Evolutionary conservation across 768 basidiomycete species (phyloP).

Genomic region (Gymnopilus junonius): DNA sequence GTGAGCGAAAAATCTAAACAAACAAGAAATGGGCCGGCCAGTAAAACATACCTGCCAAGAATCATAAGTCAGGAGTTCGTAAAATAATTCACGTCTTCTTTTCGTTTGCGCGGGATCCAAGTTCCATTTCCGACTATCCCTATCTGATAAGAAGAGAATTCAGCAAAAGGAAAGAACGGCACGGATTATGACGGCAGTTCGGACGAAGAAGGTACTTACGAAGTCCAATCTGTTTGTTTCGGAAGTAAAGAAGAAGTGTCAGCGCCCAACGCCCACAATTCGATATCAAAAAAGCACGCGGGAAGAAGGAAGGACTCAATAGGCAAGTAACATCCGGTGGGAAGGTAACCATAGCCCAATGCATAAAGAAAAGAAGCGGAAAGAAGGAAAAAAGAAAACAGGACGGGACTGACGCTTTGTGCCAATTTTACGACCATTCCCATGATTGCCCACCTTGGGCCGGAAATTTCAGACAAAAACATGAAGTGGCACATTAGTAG

Average conservation of each 20-base stretch:
- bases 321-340: background rate
- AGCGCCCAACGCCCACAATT: slow-evolving; percentile 20
- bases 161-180: background rate
- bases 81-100: slow-evolving; percentile 62
- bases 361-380: slow-evolving; percentile 12
- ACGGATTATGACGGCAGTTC: background rate
- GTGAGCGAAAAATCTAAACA: slow-evolving; percentile 1
- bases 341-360: background rate
- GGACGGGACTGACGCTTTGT: slow-evolving; percentile 55
- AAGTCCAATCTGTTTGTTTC: slow-evolving; percentile 56
- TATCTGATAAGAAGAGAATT: slow-evolving; percentile 44
- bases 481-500: slow-evolving; percentile 60
- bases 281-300: slow-evolving; percentile 1
- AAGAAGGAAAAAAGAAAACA: background rate
- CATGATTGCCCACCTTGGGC: slow-evolving; percentile 72
- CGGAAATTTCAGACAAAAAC: slow-evolving; percentile 56
- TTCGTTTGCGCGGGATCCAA: slow-evolving; percentile 58
- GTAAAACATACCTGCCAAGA: slow-evolving; percentile 62
- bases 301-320: slow-evolving; percentile 1
- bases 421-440: slow-evolving; percentile 73
- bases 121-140: slow-evolving; percentile 71
- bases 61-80: slow-evolving; percentile 71
- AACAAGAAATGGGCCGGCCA: background rate
- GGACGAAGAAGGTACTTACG: slow-evolving; percentile 48
- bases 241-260: slow-evolving; percentile 19